Conservation (phyloP, 1,284 basidiomycete genomes). For the Prillingera fragicola region DNA sequence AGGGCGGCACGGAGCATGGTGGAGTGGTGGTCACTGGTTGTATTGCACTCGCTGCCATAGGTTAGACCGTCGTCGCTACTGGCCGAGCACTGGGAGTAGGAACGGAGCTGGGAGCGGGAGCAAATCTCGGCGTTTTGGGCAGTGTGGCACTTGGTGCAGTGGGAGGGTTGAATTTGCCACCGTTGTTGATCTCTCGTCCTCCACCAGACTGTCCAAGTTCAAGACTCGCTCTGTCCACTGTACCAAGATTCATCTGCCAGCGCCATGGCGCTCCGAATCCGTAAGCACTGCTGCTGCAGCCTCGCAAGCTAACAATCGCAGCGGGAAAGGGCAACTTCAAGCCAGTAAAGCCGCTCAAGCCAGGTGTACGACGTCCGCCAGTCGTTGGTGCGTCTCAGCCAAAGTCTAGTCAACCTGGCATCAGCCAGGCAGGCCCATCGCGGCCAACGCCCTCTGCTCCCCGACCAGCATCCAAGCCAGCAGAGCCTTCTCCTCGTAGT, state of each 20-base stretch:
- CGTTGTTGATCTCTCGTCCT: not conserved
- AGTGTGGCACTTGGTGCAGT: not conserved
- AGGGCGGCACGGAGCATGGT: slow-evolving; percentile 27
- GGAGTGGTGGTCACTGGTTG: not conserved
- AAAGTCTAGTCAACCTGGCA: not conserved
- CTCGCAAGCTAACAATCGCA: slow-evolving; percentile 1
- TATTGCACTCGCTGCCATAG: slow-evolving; percentile 6
- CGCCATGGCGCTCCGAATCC: slow-evolving; percentile 23
- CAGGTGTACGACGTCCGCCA: slow-evolving; percentile 10
- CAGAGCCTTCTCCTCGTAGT: too few species aligned
- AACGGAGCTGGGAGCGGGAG: not conserved
- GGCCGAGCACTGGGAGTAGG: not conserved
- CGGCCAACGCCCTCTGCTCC: not conserved
- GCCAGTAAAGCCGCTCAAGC: slow-evolving; percentile 18
- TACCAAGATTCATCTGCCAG: not conserved
- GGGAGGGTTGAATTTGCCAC: not conserved
- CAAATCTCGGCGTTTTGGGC: not conserved
- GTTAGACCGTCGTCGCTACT: too few species aligned
- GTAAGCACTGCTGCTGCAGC: slow-evolving; percentile 3
- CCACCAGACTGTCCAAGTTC: not conserved
- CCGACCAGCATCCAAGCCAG: too few species aligned
- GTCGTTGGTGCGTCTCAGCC: not conserved
- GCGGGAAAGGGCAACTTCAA: slow-evolving; percentile 34
- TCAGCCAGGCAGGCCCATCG: not conserved
- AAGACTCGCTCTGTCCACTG: not conserved